Evolutionary conservation across 208 protist genomes (phyloP).

Genomic region (Acanthamoeba rhysodes): DNA sequence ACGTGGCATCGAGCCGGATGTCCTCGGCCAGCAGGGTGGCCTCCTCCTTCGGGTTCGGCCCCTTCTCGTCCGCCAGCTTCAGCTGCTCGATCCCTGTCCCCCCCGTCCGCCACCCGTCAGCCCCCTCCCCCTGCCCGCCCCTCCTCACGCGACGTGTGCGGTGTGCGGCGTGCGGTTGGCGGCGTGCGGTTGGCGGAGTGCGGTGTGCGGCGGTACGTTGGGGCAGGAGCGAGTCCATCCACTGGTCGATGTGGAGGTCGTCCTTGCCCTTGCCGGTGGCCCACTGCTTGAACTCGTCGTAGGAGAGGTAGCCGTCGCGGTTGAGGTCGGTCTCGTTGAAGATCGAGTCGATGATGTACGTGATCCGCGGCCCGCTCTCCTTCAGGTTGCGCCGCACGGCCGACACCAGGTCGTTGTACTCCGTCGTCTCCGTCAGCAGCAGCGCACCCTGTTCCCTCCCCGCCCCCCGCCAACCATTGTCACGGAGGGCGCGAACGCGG

Average conservation of each 20-base stretch:
- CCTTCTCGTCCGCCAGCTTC: neutral
- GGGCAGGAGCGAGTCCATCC: conserved; percentile 22
- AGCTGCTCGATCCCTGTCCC: conserved; percentile 25
- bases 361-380: conserved; percentile 26
- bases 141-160: no score
- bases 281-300: conserved; percentile 45
- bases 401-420: conserved; percentile 33
- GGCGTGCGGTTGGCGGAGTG: no score
- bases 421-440: neutral
- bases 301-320: conserved; percentile 22
- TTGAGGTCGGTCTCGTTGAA: conserved; percentile 51
- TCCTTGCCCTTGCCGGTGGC: conserved; percentile 50
- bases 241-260: conserved; percentile 60
- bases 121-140: neutral
- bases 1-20: neutral
- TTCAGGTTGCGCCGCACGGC: conserved; percentile 45
- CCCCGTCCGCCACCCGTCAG: neutral
- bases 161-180: no score
- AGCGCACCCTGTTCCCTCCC: neutral
- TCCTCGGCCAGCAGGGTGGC: conserved; percentile 7
- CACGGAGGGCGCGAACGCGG: neutral
- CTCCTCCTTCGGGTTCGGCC: neutral
- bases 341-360: conserved; percentile 57
- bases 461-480: neutral
- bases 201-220: neutral